Percentiles rank a stretch among this genome's conserved stretches.
Evolutionary conservation across 352 stramenopile genomes (phyloP).

Genomic region (Pythium sp.): DNA sequence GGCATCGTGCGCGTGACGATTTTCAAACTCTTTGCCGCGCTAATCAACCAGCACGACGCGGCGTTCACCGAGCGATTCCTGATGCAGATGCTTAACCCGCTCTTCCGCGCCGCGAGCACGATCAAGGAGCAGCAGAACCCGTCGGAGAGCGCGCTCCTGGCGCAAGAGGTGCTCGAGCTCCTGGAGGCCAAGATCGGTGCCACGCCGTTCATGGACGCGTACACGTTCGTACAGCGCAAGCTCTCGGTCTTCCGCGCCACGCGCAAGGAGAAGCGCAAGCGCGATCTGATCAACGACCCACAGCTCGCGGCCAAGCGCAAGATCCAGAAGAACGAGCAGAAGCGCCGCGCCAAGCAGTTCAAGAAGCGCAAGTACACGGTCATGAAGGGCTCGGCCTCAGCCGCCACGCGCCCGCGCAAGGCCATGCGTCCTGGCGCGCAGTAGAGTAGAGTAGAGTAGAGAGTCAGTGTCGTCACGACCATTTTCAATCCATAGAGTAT

Average conservation of each 20-base stretch:
- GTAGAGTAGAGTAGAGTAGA: slow-evolving; percentile 19
- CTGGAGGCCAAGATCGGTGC: slow-evolving; percentile 77
- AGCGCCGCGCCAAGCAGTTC: slow-evolving; percentile 77
- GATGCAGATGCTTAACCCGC: slow-evolving; percentile 81
- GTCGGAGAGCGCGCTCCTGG: slow-evolving; percentile 54
- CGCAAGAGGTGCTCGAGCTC: slow-evolving; percentile 85
- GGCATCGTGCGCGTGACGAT: slow-evolving; percentile 65
- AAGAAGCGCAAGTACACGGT: slow-evolving; percentile 89
- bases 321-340: slow-evolving; percentile 85
- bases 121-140: slow-evolving; percentile 49
- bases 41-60: slow-evolving; percentile 56
- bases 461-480: neutral
- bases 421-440: slow-evolving; percentile 58
- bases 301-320: slow-evolving; percentile 72
- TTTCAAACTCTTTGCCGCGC: slow-evolving; percentile 85
- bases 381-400: slow-evolving; percentile 72
- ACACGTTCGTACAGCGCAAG: slow-evolving; percentile 85
- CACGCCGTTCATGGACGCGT: slow-evolving; percentile 70
- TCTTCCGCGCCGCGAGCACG: slow-evolving; percentile 67
- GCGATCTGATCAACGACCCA: slow-evolving; percentile 73
- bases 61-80: slow-evolving; percentile 56
- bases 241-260: slow-evolving; percentile 64
- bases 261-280: slow-evolving; percentile 76
- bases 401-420: slow-evolving; percentile 57
- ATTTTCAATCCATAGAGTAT: slow-evolving; percentile 13